Base-by-base conservation (phyloP, 2,329 filamentous ascomycete genomes). In the Hypoxylon rubiginosum region DNA sequence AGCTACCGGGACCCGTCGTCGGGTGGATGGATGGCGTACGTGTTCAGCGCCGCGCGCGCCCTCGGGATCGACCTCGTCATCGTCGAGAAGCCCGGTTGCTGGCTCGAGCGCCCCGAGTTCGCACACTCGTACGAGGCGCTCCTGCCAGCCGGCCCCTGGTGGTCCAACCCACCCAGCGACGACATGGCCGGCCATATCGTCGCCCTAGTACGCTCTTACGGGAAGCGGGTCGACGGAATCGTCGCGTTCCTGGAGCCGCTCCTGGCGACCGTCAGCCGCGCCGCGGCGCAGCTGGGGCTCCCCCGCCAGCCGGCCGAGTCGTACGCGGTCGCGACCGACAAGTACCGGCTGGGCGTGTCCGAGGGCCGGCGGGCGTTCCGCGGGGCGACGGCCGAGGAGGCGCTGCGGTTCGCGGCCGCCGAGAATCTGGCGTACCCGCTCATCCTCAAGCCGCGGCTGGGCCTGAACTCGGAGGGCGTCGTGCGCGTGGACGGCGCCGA, bases 391-490 rank as follows among this genome's bases (percentile, higher is more conserved):
- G 62, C 71, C 11, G 64, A 69, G 17, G 74, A 73, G 24, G 72
- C 72, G 1, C 8, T 71, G 10, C 34, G 50, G 1, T 68, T 71
- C 26, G 55, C 64, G 13, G 11, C 34, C 6, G 39, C 49, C 4
- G 67, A 70, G n/a, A 49, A 63, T 4, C 63, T 75, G 2, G 24
- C 54, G 4, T 75, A 72, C 24, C 74, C 74, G 2, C 32, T 76
- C 7, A 73, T 76, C n/a, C 61, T 76, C 56, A 76, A 76, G 56
- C 74, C 74, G 10, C 67, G 71, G 45, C 64, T 72, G 34, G 74
- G 73, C 3, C 58, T 75, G 0, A 74, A 74, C 58, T 76, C 74
- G 9, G 72, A 76, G 34, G 73, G 73, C 3, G 71, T 76, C 15
- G 67, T 72, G 9, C 71, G 72, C 26, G 73, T 75, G 5, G 67